Evolutionary conservation across 208 protist species (phyloP).

Genomic region (Plasmodiophora brassicae): DNA sequence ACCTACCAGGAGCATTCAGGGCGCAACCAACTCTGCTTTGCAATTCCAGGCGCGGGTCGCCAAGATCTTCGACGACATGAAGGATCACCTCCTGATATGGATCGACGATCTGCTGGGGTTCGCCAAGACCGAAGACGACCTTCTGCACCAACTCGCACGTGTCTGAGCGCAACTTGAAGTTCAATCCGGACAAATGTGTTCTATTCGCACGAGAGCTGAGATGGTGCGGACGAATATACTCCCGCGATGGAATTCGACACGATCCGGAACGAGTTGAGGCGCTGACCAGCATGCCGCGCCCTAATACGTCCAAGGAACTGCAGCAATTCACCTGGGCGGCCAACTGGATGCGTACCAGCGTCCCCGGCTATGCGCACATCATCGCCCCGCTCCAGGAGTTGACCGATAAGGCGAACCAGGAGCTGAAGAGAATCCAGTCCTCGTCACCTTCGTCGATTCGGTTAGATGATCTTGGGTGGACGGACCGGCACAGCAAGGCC

Average conservation of each 20-base stretch:
- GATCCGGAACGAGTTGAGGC: background rate
- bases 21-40: background rate
- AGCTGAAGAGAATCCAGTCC: background rate
- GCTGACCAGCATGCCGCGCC: background rate
- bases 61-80: background rate
- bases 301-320: background rate
- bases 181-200: background rate
- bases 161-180: background rate
- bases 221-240: background rate
- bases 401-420: background rate
- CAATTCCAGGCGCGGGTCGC: background rate
- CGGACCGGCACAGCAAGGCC: background rate
- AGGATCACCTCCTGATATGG: background rate
- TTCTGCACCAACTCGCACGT: background rate
- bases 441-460: background rate
- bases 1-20: background rate
- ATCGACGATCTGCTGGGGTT: background rate
- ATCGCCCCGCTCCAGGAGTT: background rate
- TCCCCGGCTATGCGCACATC: background rate
- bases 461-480: background rate
- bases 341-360: background rate
- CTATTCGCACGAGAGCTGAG: background rate
- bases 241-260: background rate
- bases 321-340: background rate
- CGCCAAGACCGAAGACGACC: background rate